Percentiles rank a stretch among this genome's conserved stretches.
phyloP scores from a whole-genome alignment of 2,329 filamentous ascomycete species.

The Lasiodiplodia sp. region DNA sequence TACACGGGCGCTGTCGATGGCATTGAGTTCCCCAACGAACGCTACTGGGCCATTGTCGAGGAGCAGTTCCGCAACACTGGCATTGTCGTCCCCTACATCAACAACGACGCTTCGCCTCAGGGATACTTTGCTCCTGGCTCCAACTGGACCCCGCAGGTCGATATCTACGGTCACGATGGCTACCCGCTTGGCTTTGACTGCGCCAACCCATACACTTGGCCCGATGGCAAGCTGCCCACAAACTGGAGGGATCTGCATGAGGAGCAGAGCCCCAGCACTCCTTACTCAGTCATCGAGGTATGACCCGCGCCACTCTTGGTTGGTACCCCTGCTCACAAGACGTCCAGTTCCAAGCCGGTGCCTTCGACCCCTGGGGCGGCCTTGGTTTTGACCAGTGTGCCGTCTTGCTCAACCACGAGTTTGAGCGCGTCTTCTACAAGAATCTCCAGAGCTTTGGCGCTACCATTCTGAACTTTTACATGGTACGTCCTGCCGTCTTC shows the following conservation, averaged over 20 bases:
- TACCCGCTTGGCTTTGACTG: conserved; percentile 70
- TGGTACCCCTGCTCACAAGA: conserved; percentile 26
- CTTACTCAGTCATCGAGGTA: conserved; percentile 68
- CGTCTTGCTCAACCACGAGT: conserved; percentile 72
- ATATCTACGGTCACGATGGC: conserved; percentile 72
- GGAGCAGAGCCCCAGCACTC: conserved; percentile 69
- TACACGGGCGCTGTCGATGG: conserved; percentile 64
- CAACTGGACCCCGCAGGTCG: conserved; percentile 53
- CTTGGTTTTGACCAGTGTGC: conserved; percentile 72
- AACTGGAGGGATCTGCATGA: conserved; percentile 63
- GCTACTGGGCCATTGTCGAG: conserved; percentile 75
- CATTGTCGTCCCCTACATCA: conserved; percentile 77
- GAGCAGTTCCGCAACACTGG: conserved; percentile 72
- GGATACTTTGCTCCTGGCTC: conserved; percentile 71
- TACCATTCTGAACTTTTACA: conserved; percentile 76
- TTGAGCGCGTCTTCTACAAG: conserved; percentile 81
- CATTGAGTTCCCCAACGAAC: conserved; percentile 68
- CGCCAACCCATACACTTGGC: conserved; percentile 68
- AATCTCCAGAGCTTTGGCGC: conserved; percentile 72
- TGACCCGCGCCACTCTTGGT: conserved; percentile 30
- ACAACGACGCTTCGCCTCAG: conserved; percentile 70
- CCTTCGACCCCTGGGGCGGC: conserved; percentile 79
- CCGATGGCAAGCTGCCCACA: conserved; percentile 62
- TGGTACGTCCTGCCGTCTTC: conserved; percentile 58
- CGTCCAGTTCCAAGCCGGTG: conserved; percentile 70